These are phyloP conservation scores for Lobosporangium transversale DNA, from an alignment of 192 early-diverging fungal species.

Conservation along the genomic window DNA sequence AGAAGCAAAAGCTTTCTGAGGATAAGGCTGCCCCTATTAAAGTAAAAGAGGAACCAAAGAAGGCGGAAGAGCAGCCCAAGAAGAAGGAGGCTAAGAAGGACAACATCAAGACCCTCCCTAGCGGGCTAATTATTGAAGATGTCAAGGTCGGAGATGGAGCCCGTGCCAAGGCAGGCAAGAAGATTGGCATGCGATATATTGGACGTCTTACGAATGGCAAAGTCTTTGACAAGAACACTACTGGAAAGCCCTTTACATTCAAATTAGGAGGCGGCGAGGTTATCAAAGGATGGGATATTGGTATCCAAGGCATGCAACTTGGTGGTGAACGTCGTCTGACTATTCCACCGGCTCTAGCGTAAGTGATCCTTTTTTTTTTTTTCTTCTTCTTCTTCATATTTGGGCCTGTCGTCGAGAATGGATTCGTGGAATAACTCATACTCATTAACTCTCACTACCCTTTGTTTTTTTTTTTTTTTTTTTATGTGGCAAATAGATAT, in stretches of 20 bases:
- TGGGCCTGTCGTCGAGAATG: too few relatives aligned
- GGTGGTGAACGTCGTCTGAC: conserved; percentile 87
- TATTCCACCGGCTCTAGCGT: conserved; percentile 80
- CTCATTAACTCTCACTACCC: neutral
- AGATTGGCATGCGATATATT: conserved; percentile 54
- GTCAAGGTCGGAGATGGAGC: conserved; percentile 59
- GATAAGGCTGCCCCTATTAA: conserved; percentile 33
- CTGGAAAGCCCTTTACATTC: conserved; percentile 87
- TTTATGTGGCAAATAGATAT: too few relatives aligned
- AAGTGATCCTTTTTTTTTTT: conserved; percentile 24
- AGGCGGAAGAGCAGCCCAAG: conserved; percentile 37
- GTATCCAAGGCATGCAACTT: conserved; percentile 86
- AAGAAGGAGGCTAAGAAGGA: conserved; percentile 53
- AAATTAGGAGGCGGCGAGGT: conserved; percentile 82
- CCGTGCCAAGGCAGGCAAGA: conserved; percentile 58
- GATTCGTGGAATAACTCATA: neutral
- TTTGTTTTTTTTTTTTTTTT: neutral
- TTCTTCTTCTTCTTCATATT: neutral
- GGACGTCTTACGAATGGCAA: conserved; percentile 42
- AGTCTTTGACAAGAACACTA: conserved; percentile 91
- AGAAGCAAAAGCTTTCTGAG: conserved; percentile 27
- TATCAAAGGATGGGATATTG: conserved; percentile 92
- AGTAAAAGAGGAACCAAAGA: conserved; percentile 48
- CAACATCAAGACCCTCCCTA: conserved; percentile 66
- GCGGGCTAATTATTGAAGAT: conserved; percentile 88